Evolutionary conservation across 2,329 filamentous ascomycete species (phyloP).

Genomic region (Alternaria consortialis): DNA sequence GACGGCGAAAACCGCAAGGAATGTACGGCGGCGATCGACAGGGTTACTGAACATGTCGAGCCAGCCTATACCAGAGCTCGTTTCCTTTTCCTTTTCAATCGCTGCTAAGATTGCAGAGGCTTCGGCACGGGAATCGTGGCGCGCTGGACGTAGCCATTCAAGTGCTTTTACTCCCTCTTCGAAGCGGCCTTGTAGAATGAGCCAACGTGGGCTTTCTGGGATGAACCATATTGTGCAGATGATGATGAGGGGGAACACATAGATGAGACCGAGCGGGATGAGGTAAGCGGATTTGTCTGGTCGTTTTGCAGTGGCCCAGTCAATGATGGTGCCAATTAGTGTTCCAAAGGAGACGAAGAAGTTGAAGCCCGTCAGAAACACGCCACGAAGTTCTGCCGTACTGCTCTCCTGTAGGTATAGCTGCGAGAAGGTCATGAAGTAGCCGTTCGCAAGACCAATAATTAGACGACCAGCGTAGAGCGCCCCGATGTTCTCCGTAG

Average conservation of each 20-base stretch:
- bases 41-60: constrained; percentile 50
- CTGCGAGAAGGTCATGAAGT: constrained; percentile 65
- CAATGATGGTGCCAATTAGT: constrained; percentile 59
- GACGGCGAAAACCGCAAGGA: constrained; percentile 48
- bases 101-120: constrained; percentile 42
- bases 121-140: constrained; percentile 52
- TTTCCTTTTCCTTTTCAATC: constrained; percentile 46
- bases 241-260: constrained; percentile 57
- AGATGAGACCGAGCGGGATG: constrained; percentile 64
- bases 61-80: constrained; percentile 39
- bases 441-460: constrained; percentile 65
- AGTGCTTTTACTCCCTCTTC: constrained; percentile 52
- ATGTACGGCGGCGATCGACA: constrained; percentile 46
- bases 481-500: constrained; percentile 61
- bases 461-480: constrained; percentile 65
- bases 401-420: constrained; percentile 62
- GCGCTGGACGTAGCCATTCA: constrained; percentile 44
- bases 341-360: constrained; percentile 59
- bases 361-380: constrained; percentile 60
- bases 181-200: constrained; percentile 43
- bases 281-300: constrained; percentile 51
- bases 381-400: constrained; percentile 60
- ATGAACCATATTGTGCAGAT: constrained; percentile 48
- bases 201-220: constrained; percentile 45
- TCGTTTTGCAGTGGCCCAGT: constrained; percentile 57